Percentiles rank a stretch among this genome's conserved stretches.
Conservation (phyloP, 208 protist species). For the Wallacemonas sp. region DNA sequence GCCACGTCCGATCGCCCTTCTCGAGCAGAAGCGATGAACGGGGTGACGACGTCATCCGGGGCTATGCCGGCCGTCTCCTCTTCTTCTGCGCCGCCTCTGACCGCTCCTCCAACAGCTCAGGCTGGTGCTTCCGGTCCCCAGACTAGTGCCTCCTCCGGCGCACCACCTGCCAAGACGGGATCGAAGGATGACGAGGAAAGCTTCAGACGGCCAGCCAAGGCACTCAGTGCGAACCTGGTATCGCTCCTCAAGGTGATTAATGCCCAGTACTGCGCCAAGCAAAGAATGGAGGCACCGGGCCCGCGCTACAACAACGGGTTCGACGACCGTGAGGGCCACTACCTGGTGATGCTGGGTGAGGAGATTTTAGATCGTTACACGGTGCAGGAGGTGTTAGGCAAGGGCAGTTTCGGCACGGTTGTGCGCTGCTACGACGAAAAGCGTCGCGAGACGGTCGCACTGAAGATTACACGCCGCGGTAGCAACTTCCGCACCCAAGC, state of each 20-base stretch:
- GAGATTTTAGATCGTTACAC: slow-evolving; percentile 85
- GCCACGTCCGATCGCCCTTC: no score
- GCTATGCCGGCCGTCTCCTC: no score
- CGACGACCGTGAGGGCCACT: slow-evolving; percentile 90
- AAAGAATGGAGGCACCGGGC: slow-evolving; percentile 59
- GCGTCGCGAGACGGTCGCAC: slow-evolving; percentile 75
- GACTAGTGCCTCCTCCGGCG: no score
- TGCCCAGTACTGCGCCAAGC: slow-evolving; percentile 60
- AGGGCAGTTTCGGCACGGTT: slow-evolving; percentile 92
- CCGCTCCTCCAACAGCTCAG: no score
- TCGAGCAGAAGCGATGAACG: no score
- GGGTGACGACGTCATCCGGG: no score
- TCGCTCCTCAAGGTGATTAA: slow-evolving; percentile 58
- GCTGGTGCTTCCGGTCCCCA: no score
- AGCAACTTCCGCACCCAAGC: slow-evolving; percentile 82
- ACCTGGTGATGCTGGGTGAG: slow-evolving; percentile 81
- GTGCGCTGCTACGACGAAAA: slow-evolving; percentile 87
- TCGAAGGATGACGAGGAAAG: neutral
- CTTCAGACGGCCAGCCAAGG: neutral
- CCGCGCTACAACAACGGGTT: slow-evolving; percentile 87
- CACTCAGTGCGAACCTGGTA: slow-evolving; percentile 4
- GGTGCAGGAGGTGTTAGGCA: slow-evolving; percentile 84
- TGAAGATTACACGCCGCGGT: slow-evolving; percentile 90
- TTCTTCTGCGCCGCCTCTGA: no score
- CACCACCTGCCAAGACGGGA: neutral